Evolutionary conservation across 2,329 filamentous ascomycete species (phyloP), one percentile per base, ranked within the genome.

Genomic region (Pyrenochaeta sp.): DNA sequence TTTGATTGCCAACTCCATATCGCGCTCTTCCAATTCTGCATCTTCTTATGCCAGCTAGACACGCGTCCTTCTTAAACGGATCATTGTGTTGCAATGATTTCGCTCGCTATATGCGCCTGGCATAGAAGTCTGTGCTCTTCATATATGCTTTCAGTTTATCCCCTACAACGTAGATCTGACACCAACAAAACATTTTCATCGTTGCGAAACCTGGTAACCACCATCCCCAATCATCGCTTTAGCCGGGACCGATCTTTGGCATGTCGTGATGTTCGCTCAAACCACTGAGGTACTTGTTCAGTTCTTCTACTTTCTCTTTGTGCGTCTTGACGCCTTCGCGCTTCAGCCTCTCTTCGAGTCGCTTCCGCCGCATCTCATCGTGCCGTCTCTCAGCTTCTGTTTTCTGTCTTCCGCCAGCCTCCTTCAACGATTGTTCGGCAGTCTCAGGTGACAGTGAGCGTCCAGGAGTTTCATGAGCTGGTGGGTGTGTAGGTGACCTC

Each of bases 261-360:
- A 99, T 99, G 74, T 99, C 95, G 77, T 99, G 94, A 79, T 99
- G 95, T 78, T 99, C 95, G 78, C 91, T 97, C 69, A 99, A 78
- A 62, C 88, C 90, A 61, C 91, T 95, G 31, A 99, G 80, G 75
- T 98, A 97, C 60, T 90, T 91, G 75, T 99, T 99, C 66, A 98
- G 80, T 74, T 97, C 92, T 75, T 98, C 93, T 37, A 99, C 94
- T 10, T 92, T 87, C 80, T 99, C 91, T 75, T 98, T 98, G 77
- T 99, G 95, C 27, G 93, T 96, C 82, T 97, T 98, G 63, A 94
- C 86, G 14, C 96, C 89, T 73, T 97, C 93, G 12, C 89, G 87
- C 71, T 90, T 88, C 39, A 96, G 80, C 58, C 92, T 83, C 68
- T 97, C 89, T 66, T 95, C 87, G 67, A 98, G 81, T 81, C 91